Base-by-base conservation (phyloP, 176 grass and related monocot species). In the Oryza australiensis region DNA sequence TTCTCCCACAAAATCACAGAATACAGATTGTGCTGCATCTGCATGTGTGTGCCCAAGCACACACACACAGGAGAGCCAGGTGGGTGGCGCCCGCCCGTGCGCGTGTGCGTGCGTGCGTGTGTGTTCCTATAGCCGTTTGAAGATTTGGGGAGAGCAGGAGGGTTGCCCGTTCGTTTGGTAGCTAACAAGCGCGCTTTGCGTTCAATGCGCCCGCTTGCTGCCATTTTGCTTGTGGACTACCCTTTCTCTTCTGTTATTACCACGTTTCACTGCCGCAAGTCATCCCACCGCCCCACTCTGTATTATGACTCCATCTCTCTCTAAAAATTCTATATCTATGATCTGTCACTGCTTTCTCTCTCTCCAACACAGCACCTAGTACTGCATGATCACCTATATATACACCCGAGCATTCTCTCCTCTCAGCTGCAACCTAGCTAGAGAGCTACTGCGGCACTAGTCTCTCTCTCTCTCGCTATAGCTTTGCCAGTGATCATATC, bases 211-310 rank as follows among this genome's bases (percentile, higher is more conserved):
- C 13, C 13, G 43, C 70, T 26, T 18, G 46, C 48, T 75, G 23
- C 26, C 22, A 5, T 63, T 77, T 87, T 64, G 66, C 86, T 83
- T 77, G 55, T 40, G 80, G 65, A 49, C 55, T 66, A 73, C 32
- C 64, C 43, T 66, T 84, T 37, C 35, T 37, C 35, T 80, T 81
- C 76, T 40, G 82, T 89, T 85, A 64, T 75, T 62, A 62, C 87
- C 76, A 64, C 29, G 42, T 70, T 89, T 89, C 71, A 55, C 77
- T 85, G 64, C 77, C 18, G 82, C 87, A 85, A 85, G 87, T 77
- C 77, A 79, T 88, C 35, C 7, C 79, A 41, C 68, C 69, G 23
- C 0, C 0, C 8, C 22, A 23, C 11, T 48, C 45, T 48, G 35
- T 15, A 4, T 15, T 48, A 48, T 48, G 11, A 48, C 45, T 16